Percentiles rank a stretch among this genome's conserved stretches.
These are phyloP conservation scores for Yamagishiella unicocca DNA, from an alignment of 139 green algal genomes.

Conservation along the genomic window DNA sequence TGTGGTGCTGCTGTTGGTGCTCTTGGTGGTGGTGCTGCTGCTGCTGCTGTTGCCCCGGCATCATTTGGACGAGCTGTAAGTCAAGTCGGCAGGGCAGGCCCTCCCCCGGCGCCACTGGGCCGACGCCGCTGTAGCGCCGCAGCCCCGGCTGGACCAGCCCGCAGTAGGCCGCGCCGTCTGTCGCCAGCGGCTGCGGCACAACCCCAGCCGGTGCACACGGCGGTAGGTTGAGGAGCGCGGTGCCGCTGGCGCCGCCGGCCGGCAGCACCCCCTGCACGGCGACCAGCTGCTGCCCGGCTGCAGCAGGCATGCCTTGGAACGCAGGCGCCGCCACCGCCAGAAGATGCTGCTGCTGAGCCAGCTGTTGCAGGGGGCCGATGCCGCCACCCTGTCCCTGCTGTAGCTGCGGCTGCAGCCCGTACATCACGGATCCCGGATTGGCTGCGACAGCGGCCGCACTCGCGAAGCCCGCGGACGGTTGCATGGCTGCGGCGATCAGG, in stretches of 20 bases:
- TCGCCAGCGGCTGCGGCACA: neutral
- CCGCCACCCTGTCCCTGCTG: neutral
- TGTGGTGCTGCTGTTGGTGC: neutral
- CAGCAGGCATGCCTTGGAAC: neutral
- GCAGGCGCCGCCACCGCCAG: neutral
- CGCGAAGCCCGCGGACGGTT: neutral
- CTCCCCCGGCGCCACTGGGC: neutral
- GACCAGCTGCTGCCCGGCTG: slow-evolving; percentile 1
- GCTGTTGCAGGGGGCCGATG: neutral
- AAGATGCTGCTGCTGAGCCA: neutral
- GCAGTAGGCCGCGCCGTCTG: too few species aligned
- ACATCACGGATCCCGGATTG: neutral
- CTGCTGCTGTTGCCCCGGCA: neutral
- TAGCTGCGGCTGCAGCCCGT: neutral
- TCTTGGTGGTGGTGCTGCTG: neutral
- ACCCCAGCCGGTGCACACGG: neutral
- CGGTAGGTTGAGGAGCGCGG: slow-evolving; percentile 31
- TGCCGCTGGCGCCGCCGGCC: neutral
- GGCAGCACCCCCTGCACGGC: slow-evolving; percentile 10
- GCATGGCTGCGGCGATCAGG: neutral
- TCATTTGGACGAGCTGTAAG: neutral
- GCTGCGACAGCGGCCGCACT: neutral
- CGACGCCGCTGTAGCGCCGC: neutral
- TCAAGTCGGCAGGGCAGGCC: slow-evolving; percentile 2
- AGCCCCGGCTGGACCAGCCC: too few species aligned